A percentile compares a stretch with the other conserved stretches of the same genome.
These are phyloP conservation scores for Dendrobium nobile DNA, from an alignment of 106 monocot species.

Conservation along the genomic window DNA sequence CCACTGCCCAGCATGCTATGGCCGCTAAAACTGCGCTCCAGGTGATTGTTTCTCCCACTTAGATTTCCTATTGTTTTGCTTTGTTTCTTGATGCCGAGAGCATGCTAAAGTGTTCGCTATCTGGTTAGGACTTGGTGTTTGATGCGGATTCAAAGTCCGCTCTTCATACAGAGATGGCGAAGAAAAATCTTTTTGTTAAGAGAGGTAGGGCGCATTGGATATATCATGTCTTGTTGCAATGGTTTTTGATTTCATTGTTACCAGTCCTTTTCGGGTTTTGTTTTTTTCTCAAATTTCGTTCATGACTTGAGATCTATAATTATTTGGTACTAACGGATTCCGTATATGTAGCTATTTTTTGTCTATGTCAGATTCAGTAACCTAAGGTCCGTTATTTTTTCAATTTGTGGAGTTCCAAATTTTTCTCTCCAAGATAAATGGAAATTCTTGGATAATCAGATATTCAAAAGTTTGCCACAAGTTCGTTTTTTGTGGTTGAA, in stretches of 20 bases:
- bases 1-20: conserved; percentile 63
- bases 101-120: not conserved
- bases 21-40: conserved; percentile 78
- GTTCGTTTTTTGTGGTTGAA: no score
- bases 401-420: no score
- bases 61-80: not conserved
- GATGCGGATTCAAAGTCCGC: conserved; percentile 61
- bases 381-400: no score
- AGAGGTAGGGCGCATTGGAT: conserved; percentile 41
- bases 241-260: not conserved
- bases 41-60: conserved; percentile 15
- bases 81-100: not conserved
- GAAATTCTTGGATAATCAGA: no score
- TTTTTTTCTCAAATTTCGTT: not conserved
- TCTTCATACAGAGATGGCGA: conserved; percentile 94
- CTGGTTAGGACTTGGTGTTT: conserved; percentile 64
- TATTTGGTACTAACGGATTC: not conserved
- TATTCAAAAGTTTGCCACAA: no score
- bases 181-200: conserved; percentile 98
- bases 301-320: not conserved
- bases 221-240: not conserved
- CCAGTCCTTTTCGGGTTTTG: not conserved
- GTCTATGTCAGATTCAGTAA: no score
- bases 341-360: not conserved
- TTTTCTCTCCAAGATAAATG: no score